These are phyloP conservation scores for Colletotrichum zoysiae DNA, from an alignment of 2,329 filamentous ascomycete species.

Conservation along the genomic window DNA sequence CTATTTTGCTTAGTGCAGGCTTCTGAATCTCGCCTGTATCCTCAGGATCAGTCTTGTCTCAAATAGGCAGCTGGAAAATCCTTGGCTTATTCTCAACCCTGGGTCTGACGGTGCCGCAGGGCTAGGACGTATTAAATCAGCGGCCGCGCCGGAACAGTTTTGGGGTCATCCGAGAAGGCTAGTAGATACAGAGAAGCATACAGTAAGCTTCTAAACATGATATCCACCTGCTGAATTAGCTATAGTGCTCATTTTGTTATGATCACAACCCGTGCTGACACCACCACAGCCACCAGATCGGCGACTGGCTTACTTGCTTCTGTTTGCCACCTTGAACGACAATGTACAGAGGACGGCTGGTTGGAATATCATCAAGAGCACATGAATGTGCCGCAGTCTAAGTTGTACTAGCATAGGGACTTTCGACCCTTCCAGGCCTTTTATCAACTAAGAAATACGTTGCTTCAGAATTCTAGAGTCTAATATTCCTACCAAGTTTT, in stretches of 20 bases:
- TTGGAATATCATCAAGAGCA: too few relatives aligned
- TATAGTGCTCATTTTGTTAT: not conserved
- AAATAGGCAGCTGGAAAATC: conserved; percentile 7
- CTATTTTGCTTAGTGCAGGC: not conserved
- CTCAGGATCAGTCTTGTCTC: not conserved
- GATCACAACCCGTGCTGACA: not conserved
- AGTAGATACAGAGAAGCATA: not conserved
- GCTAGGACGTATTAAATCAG: not conserved
- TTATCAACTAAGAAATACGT: not conserved
- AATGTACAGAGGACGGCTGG: not conserved
- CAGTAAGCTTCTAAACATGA: not conserved
- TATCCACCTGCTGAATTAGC: not conserved
- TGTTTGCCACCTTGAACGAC: not conserved
- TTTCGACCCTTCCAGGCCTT: not conserved
- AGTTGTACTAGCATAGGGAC: not conserved
- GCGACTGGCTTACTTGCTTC: not conserved
- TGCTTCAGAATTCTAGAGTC: not conserved
- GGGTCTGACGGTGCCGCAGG: not conserved
- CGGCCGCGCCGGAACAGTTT: not conserved
- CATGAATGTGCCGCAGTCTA: not conserved
- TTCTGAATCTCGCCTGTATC: not conserved
- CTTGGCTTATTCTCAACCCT: not conserved
- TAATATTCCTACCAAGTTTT: not conserved
- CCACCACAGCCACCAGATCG: not conserved
- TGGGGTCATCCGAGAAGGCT: not conserved